Conservation (phyloP, 192 early-diverging fungal species). For the Coemansia sp. region DNA sequence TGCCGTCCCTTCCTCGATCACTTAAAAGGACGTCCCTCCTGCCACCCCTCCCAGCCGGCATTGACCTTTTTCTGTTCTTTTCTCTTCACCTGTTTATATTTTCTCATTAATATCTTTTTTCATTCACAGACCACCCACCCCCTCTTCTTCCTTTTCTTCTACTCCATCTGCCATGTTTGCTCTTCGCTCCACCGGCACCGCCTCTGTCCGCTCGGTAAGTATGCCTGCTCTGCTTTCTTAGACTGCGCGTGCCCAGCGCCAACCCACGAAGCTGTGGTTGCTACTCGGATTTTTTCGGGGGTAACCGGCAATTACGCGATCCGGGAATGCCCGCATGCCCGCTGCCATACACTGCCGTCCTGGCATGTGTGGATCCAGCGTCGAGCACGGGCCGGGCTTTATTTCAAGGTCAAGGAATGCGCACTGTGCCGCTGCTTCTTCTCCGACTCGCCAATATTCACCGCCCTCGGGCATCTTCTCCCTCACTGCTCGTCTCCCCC, state of each 20-base stretch:
- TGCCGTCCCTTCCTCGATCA: not conserved
- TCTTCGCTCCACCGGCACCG: constrained; percentile 42
- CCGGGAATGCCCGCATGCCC: not conserved
- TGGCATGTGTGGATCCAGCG: too few species aligned
- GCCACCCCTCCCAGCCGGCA: too few species aligned
- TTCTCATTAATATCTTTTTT: not conserved
- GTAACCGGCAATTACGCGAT: not conserved
- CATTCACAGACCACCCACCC: not conserved
- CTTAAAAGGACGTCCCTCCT: constrained; percentile 1
- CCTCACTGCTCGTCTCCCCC: too few species aligned
- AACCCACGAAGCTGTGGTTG: too few species aligned
- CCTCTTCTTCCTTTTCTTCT: constrained; percentile 3
- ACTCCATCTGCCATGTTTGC: constrained; percentile 32
- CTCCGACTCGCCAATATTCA: too few species aligned
- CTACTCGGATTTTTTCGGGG: too few species aligned
- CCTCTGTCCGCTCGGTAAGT: constrained; percentile 50
- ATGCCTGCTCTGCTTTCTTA: not conserved
- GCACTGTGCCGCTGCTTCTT: too few species aligned
- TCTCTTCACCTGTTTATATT: constrained; percentile 3
- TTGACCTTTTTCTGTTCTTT: not conserved
- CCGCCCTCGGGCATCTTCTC: too few species aligned
- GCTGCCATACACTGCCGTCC: not conserved
- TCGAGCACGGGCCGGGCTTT: too few species aligned
- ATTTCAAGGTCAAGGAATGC: too few species aligned
- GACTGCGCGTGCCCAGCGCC: too few species aligned